These are phyloP conservation scores for Candida silvatica DNA, from an alignment of 805 yeast species.

Conservation along the genomic window DNA sequence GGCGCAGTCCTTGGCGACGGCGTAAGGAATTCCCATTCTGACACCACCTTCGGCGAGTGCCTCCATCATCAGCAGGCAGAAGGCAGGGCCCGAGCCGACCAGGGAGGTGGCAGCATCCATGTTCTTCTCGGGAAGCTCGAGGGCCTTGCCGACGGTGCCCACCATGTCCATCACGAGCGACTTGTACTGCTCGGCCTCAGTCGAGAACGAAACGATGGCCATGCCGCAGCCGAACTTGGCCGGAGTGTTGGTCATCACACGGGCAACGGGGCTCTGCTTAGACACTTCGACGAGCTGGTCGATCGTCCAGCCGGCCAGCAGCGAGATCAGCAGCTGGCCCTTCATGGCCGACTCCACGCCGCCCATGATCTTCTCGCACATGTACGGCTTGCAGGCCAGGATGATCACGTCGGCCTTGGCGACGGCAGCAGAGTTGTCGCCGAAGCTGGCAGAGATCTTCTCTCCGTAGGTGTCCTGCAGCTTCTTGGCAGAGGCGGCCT, in stretches of 20 bases:
- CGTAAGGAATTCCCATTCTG: slow-evolving; percentile 85
- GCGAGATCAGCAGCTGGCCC: slow-evolving; percentile 47
- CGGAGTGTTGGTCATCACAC: slow-evolving; percentile 99
- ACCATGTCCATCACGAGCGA: slow-evolving; percentile 44
- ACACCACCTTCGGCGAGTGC: slow-evolving; percentile 92
- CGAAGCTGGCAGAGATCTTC: slow-evolving; percentile 43
- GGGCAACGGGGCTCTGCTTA: slow-evolving; percentile 50
- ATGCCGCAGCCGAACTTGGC: slow-evolving; percentile 89
- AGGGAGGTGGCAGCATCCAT: slow-evolving; percentile 96
- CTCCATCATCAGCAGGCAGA: slow-evolving; percentile 81
- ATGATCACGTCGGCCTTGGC: slow-evolving; percentile 59
- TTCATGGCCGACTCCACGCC: slow-evolving; percentile 37
- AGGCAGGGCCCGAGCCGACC: slow-evolving; percentile 97
- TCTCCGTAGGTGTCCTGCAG: slow-evolving; percentile 42
- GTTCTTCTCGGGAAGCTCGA: slow-evolving; percentile 75
- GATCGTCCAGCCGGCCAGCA: slow-evolving; percentile 91
- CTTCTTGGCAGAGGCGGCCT: slow-evolving; percentile 39
- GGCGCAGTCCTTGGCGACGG: slow-evolving; percentile 76
- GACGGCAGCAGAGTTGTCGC: slow-evolving; percentile 52
- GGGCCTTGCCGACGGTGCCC: slow-evolving; percentile 58
- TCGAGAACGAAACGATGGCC: slow-evolving; percentile 80
- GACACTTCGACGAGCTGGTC: too few relatives aligned
- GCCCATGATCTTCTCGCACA: slow-evolving; percentile 51
- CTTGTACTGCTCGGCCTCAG: slow-evolving; percentile 34
- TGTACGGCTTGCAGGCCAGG: slow-evolving; percentile 83